Percentiles rank a stretch among this genome's conserved stretches.
These are phyloP conservation scores for Moniliella sp. DNA, from an alignment of 1,284 basidiomycete genomes.

Conservation along the genomic window DNA sequence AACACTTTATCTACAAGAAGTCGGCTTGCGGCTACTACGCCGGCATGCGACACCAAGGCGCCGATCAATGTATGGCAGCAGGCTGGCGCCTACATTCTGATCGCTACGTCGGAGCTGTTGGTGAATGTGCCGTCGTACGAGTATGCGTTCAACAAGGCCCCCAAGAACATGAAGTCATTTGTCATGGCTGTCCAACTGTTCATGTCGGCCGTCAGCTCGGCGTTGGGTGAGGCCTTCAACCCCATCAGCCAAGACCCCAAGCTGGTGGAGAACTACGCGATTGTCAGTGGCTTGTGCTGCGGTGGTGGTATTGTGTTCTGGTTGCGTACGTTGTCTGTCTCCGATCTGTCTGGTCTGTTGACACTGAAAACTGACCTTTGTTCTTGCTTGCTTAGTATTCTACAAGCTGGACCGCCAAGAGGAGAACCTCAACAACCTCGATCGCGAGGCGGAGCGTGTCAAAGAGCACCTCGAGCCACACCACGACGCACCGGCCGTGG, in stretches of 20 bases:
- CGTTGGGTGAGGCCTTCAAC: conserved; percentile 43
- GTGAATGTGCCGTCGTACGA: conserved; percentile 58
- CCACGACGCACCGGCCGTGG: no score
- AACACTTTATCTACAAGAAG: conserved; percentile 37
- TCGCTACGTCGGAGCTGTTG: conserved; percentile 45
- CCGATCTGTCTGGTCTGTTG: neutral
- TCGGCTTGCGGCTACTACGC: conserved; percentile 39
- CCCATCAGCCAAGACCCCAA: conserved; percentile 39
- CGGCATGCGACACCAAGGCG: conserved; percentile 6
- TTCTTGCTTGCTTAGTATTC: neutral
- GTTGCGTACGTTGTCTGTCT: conserved; percentile 38
- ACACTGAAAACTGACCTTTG: neutral
- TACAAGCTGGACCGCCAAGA: neutral
- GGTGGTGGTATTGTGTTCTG: conserved; percentile 44
- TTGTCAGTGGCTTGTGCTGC: conserved; percentile 40
- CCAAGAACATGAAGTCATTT: conserved; percentile 35
- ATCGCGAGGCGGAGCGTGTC: neutral
- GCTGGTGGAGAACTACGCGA: conserved; percentile 40
- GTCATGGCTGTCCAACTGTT: conserved; percentile 42
- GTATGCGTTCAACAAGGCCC: conserved; percentile 58
- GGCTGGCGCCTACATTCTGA: conserved; percentile 37
- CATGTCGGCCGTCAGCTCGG: conserved; percentile 42
- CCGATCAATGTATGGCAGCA: conserved; percentile 35
- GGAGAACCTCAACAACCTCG: neutral
- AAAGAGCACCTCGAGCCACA: no score